Conservation (phyloP, 208 protist genomes). For the Crithidia sp. region DNA sequence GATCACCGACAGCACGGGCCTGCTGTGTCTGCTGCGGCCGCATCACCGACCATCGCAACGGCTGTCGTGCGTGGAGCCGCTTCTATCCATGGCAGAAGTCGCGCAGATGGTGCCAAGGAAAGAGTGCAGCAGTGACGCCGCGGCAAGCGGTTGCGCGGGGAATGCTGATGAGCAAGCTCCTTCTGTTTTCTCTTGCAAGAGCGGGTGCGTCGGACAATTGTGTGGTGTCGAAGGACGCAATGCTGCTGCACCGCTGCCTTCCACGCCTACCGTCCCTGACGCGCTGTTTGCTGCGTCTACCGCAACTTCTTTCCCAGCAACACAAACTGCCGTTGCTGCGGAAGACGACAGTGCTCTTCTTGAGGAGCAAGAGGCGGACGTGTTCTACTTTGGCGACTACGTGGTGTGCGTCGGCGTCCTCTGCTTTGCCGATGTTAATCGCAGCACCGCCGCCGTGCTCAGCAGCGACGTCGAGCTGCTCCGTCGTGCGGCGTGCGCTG, state of each 20-base stretch:
- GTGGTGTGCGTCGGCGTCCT: conserved; percentile 53
- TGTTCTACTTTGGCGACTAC: conserved; percentile 55
- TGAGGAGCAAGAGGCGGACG: not conserved
- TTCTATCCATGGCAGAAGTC: not conserved
- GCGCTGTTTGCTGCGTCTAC: no score
- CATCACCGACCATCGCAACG: not conserved
- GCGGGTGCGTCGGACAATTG: no score
- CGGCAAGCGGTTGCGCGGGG: no score
- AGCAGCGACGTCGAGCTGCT: conserved; percentile 7
- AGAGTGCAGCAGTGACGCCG: no score
- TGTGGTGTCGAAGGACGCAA: no score
- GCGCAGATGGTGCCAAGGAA: not conserved
- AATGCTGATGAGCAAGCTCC: no score
- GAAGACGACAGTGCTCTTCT: not conserved
- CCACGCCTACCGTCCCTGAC: no score
- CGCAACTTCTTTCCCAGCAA: no score
- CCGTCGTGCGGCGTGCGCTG: conserved; percentile 19
- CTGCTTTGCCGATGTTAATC: conserved; percentile 54
- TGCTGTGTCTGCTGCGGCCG: conserved; percentile 22
- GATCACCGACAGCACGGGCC: conserved; percentile 26
- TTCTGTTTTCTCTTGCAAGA: no score
- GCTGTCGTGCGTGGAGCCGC: no score
- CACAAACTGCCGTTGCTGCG: no score
- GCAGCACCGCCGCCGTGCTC: conserved; percentile 6
- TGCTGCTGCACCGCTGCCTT: no score